Evolutionary conservation across 2,329 filamentous ascomycete genomes (phyloP).

Genomic region (Fusarium cyanostomum): DNA sequence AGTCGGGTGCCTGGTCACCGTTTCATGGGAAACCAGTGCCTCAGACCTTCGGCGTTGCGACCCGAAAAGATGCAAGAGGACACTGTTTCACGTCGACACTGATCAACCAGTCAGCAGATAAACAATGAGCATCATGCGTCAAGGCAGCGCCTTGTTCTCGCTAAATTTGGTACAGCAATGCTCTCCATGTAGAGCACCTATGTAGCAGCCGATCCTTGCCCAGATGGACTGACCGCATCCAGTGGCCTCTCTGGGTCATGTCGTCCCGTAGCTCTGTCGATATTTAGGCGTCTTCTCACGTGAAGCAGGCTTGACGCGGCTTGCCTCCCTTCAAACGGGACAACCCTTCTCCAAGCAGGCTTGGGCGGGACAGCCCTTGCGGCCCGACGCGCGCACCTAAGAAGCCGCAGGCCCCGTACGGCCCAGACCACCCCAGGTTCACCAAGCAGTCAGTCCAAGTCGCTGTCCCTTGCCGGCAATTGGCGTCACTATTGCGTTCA

Average conservation of each 20-base stretch:
- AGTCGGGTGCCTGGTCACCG: not conserved
- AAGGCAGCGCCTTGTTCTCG: not conserved
- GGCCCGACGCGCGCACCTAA: slow-evolving; percentile 43
- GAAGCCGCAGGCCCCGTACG: slow-evolving; percentile 37
- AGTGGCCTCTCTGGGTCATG: not conserved
- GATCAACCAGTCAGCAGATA: not conserved
- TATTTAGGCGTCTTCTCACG: slow-evolving; percentile 31
- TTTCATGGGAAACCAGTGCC: not conserved
- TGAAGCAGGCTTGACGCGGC: slow-evolving; percentile 42
- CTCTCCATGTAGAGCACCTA: not conserved
- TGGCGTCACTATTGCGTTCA: not conserved
- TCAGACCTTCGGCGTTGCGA: not conserved
- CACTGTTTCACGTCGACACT: not conserved
- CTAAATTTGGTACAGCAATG: not conserved
- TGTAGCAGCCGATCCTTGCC: slow-evolving; percentile 3
- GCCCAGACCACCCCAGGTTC: slow-evolving; percentile 33
- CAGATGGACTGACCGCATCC: not conserved
- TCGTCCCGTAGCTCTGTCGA: slow-evolving; percentile 7
- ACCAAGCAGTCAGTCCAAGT: slow-evolving; percentile 14
- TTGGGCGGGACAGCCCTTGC: slow-evolving; percentile 43
- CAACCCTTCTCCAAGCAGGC: slow-evolving; percentile 31
- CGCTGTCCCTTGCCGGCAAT: slow-evolving; percentile 16
- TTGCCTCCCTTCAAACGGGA: slow-evolving; percentile 36
- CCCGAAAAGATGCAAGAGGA: not conserved
- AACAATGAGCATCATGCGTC: not conserved